phyloP scores from a whole-genome alignment of 2,329 filamentous ascomycete genomes.

The Penicillium sp. region DNA sequence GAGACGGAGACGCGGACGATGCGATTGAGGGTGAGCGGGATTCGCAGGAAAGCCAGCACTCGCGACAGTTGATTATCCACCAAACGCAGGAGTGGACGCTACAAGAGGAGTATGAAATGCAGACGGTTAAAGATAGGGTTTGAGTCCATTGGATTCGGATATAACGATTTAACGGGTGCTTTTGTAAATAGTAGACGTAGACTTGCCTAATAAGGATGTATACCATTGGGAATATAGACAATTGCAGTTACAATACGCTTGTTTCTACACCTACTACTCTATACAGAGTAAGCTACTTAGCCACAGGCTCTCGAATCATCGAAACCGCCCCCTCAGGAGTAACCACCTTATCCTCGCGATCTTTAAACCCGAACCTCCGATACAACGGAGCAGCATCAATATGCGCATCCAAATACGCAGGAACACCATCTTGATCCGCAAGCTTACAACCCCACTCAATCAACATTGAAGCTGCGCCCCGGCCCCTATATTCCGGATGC shows the following conservation, averaged over 20 bases:
- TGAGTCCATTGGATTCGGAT: neutral
- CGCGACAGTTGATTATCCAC: conserved; percentile 20
- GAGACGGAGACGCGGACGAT: conserved; percentile 1
- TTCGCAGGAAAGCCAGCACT: conserved; percentile 13
- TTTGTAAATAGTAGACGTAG: too few relatives aligned
- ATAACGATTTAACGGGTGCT: too few relatives aligned
- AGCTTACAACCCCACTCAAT: conserved; percentile 38
- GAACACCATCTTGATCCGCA: conserved; percentile 32
- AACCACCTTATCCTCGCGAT: conserved; percentile 14
- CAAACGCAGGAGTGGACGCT: conserved; percentile 18
- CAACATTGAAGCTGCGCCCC: conserved; percentile 40
- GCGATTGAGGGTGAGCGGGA: neutral
- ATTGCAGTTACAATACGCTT: too few relatives aligned
- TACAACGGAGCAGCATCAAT: conserved; percentile 37
- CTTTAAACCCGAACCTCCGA: conserved; percentile 39
- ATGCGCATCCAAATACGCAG: conserved; percentile 40
- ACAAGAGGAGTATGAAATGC: conserved; percentile 8
- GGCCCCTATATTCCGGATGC: conserved; percentile 40
- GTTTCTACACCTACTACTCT: neutral
- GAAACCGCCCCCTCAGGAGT: conserved; percentile 2
- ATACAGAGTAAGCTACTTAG: neutral
- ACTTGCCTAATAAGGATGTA: too few relatives aligned
- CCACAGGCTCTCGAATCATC: conserved; percentile 6
- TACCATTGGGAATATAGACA: too few relatives aligned
- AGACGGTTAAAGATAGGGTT: neutral